Percentiles rank a stretch among this genome's conserved stretches.
Evolutionary conservation across 176 grass and related monocot genomes (phyloP).

Genomic region (Thalia dealbata): DNA sequence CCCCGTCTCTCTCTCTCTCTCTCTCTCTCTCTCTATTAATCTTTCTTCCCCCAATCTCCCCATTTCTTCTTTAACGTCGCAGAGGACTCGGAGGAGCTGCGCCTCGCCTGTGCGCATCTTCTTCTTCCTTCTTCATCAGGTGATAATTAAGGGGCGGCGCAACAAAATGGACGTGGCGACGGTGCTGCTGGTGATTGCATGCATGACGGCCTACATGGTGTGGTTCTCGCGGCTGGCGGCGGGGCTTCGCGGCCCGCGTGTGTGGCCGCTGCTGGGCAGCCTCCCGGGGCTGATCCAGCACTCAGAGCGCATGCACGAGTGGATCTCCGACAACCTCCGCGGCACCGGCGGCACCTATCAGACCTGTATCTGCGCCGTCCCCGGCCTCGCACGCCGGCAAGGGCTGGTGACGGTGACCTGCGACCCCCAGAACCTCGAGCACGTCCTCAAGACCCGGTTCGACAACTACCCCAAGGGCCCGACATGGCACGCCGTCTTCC

Average conservation of each 20-base stretch:
- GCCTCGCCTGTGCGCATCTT: neutral
- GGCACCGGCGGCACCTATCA: conserved; percentile 16
- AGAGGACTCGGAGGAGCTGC: neutral
- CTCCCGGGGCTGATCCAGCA: conserved; percentile 67
- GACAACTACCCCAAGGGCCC: conserved; percentile 27
- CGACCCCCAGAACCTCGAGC: conserved; percentile 19
- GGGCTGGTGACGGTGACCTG: conserved; percentile 22
- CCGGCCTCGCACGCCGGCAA: conserved; percentile 8
- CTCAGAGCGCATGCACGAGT: conserved; percentile 89
- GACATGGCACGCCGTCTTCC: conserved; percentile 23
- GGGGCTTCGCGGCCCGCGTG: conserved; percentile 48
- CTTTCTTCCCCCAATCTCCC: too few species aligned
- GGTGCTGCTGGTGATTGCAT: conserved; percentile 24
- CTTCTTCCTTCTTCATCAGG: neutral
- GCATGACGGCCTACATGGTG: conserved; percentile 38
- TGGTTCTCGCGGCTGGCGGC: conserved; percentile 74
- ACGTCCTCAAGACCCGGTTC: conserved; percentile 19
- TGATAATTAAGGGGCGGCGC: neutral
- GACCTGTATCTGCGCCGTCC: conserved; percentile 23
- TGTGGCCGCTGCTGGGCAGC: conserved; percentile 79
- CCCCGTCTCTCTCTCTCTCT: neutral
- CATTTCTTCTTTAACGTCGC: neutral
- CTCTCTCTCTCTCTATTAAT: neutral
- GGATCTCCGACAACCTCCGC: conserved; percentile 74
- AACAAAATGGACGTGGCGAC: conserved; percentile 36